These are phyloP conservation scores for Aspergillus heteromorphus DNA, from an alignment of 495 filamentous ascomycete genomes.

Conservation along the genomic window DNA sequence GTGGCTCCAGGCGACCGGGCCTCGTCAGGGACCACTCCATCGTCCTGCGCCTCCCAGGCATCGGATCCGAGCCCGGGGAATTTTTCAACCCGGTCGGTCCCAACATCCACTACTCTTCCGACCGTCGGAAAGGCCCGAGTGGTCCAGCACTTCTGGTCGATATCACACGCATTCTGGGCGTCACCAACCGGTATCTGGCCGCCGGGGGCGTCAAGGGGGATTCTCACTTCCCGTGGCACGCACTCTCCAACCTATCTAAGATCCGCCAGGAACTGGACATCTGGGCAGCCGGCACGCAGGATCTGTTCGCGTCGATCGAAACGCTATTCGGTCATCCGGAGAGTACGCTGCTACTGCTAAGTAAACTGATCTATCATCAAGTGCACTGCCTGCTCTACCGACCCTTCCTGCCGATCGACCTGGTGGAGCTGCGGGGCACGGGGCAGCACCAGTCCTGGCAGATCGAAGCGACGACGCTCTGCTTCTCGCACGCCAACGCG, in stretches of 20 bases:
- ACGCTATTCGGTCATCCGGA: constrained; percentile 71
- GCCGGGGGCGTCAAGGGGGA: constrained; percentile 83
- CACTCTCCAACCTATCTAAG: constrained; percentile 75
- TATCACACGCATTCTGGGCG: constrained; percentile 72
- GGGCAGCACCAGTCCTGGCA: constrained; percentile 89
- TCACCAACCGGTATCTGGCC: constrained; percentile 78
- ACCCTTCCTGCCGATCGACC: constrained; percentile 77
- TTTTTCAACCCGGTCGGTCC: constrained; percentile 65
- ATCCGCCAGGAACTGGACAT: constrained; percentile 79
- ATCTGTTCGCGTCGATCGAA: constrained; percentile 70
- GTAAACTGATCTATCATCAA: constrained; percentile 79
- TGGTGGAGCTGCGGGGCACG: constrained; percentile 68
- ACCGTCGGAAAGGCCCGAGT: constrained; percentile 63
- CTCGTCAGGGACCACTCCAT: constrained; percentile 71
- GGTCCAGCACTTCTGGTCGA: constrained; percentile 72
- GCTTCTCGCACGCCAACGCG: constrained; percentile 81
- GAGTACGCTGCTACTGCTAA: constrained; percentile 69
- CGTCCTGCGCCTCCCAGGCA: constrained; percentile 62
- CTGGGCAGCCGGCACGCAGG: constrained; percentile 76
- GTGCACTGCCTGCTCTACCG: constrained; percentile 81
- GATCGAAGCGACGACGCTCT: constrained; percentile 80
- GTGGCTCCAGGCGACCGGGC: constrained; percentile 72
- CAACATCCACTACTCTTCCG: constrained; percentile 62
- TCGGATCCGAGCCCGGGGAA: constrained; percentile 56
- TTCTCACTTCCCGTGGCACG: constrained; percentile 85